Base-by-base conservation (phyloP, 2,329 filamentous ascomycete genomes). In the Periconia sp. region DNA sequence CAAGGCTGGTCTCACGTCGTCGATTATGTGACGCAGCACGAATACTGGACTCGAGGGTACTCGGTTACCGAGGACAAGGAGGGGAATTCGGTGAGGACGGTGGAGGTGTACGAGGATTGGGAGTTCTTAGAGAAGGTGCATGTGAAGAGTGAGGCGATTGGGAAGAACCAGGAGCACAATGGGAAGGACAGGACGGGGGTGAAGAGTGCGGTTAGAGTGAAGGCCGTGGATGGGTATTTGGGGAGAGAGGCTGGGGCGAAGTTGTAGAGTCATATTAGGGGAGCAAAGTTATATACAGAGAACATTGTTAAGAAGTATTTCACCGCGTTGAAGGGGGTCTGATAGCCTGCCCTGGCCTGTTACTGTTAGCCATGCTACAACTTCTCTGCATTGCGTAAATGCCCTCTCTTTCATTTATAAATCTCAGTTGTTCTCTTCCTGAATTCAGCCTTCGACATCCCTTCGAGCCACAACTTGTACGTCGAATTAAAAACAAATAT, bases 161-260 rank as follows among this genome's bases (percentile, higher is more conserved):
- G 5, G 32, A 35, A 35, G 24, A 43, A 41, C 31, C 10, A 29
- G 26, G 17, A 21, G 26, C 40, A 46, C 2, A 46, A 43, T 46
- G 43, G 44, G 15, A 34, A 21, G 37, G 43, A 46, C 34, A 36
- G 48, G 19, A 36, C 34, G 3, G 38, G 41, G 1, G 35, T 23
- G 12, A 16, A 38, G n/a, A 49, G 43, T 1, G n/a, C 18, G 5
- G 51, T 59, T 22, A 50, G 43, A 18, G 43, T 62, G 1, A 46
- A 28, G 12, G 40, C 44, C 17, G 46, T 59, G 2, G 48, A 54
- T 46, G 59, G 59, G 3, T 61, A 51, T 34, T 11, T 55, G 15
- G 46, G 50, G 9, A 48, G 54, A 7, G 46, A 57, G 10, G 46
- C 28, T 4, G 35, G 29, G 21, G 41, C 37, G 25, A 56, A 40